These are phyloP conservation scores for Aspergillus kassunensis DNA, from an alignment of 495 filamentous ascomycete species.

Conservation along the genomic window DNA sequence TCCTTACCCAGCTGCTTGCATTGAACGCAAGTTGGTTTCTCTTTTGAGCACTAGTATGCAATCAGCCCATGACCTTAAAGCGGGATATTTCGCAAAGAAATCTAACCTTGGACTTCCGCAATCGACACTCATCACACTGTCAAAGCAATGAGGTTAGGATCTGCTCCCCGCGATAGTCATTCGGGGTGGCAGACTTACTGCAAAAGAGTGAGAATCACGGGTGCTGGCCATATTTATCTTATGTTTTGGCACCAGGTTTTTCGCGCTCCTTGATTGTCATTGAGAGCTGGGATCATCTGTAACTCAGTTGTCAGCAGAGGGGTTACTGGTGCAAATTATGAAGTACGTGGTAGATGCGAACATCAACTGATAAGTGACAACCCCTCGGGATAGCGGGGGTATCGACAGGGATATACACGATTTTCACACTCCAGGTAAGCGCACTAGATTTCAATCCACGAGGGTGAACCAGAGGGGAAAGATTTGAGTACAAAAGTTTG, in stretches of 20 bases:
- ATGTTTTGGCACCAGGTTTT: conserved; percentile 23
- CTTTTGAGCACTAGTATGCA: conserved; percentile 43
- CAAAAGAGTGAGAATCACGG: conserved; percentile 47
- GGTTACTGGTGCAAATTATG: background rate
- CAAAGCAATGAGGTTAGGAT: background rate
- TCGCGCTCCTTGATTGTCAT: conserved; percentile 35
- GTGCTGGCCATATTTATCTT: conserved; percentile 44
- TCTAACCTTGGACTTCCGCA: conserved; percentile 46
- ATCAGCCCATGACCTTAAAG: conserved; percentile 2
- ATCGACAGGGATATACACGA: conserved; percentile 1
- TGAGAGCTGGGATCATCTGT: conserved; percentile 38
- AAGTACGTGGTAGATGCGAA: background rate
- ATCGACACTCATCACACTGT: conserved; percentile 49
- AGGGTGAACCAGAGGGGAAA: no score
- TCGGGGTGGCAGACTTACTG: conserved; percentile 33
- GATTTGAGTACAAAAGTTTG: background rate
- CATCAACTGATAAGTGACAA: conserved; percentile 1
- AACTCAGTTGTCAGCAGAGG: conserved; percentile 21
- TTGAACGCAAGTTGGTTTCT: conserved; percentile 41
- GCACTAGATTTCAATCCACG: no score
- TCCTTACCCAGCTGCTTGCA: conserved; percentile 43
- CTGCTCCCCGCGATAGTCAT: background rate
- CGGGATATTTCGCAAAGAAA: background rate
- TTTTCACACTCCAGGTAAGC: no score
- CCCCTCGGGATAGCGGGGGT: background rate